Evolutionary conservation across 768 basidiomycete genomes (phyloP).

Genomic region (Sistotremastrum niveocremeum): DNA sequence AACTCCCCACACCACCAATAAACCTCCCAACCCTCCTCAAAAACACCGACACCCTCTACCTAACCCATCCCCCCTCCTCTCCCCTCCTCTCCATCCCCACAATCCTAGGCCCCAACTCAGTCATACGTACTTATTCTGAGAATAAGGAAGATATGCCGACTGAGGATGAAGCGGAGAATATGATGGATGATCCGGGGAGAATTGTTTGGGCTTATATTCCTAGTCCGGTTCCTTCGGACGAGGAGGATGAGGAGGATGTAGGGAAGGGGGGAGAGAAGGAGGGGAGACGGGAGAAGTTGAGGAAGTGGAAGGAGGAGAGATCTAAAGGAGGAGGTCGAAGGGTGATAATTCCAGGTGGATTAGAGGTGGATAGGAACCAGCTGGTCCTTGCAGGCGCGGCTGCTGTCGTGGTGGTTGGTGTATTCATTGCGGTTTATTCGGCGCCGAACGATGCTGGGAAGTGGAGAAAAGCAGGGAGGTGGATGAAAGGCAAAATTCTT

Average conservation of each 20-base stretch:
- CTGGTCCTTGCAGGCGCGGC: slow-evolving; percentile 37
- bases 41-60: slow-evolving; percentile 44
- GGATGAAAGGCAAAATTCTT: slow-evolving; percentile 7
- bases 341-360: slow-evolving; percentile 9
- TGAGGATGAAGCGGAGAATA: slow-evolving; percentile 46
- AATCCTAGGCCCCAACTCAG: slow-evolving; percentile 72
- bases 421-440: slow-evolving; percentile 49
- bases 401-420: slow-evolving; percentile 54
- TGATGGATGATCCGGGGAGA: slow-evolving; percentile 40
- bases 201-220: slow-evolving; percentile 38
- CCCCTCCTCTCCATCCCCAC: slow-evolving; percentile 35
- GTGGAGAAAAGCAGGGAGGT: slow-evolving; percentile 9
- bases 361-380: slow-evolving; percentile 15
- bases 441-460: slow-evolving; percentile 8
- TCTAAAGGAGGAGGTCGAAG: slow-evolving; percentile 13
- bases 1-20: slow-evolving; percentile 5
- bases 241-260: slow-evolving; percentile 9
- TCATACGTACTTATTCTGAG: slow-evolving; percentile 61
- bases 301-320: slow-evolving; percentile 15
- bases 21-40: slow-evolving; percentile 31
- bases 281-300: slow-evolving; percentile 15
- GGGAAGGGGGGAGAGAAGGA: slow-evolving; percentile 22
- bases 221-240: slow-evolving; percentile 18
- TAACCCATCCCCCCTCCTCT: slow-evolving; percentile 46
- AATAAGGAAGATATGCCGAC: slow-evolving; percentile 25